A percentile compares a stretch with the other conserved stretches of the same genome.
Conservation (phyloP, 306 rosid genomes). For the Comarum palustre region DNA sequence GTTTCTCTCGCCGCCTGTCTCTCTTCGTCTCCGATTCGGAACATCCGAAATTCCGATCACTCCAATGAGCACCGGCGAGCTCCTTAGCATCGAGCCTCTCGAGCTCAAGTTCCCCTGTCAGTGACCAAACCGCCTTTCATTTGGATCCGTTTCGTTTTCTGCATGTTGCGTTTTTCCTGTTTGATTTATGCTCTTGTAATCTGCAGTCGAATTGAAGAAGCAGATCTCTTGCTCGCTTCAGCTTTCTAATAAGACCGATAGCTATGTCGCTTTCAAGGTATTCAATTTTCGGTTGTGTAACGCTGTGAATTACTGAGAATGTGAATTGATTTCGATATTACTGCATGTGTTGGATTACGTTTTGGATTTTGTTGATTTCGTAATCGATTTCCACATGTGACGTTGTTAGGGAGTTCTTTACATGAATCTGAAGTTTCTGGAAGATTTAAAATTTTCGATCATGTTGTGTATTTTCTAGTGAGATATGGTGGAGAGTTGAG, state of each 20-base stretch:
- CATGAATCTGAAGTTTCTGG: background rate
- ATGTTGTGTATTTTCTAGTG: background rate
- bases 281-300: background rate
- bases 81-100: constrained; percentile 77
- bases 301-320: background rate
- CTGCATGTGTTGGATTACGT: background rate
- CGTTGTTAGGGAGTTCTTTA: background rate
- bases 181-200: background rate
- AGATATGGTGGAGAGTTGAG: background rate
- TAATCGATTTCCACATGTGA: background rate
- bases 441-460: background rate
- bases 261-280: constrained; percentile 87
- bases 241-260: constrained; percentile 78
- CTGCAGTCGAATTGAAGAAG: constrained; percentile 78
- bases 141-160: constrained; percentile 29
- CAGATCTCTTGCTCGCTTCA: constrained; percentile 91
- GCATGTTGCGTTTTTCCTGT: background rate
- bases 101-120: constrained; percentile 80
- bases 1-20: constrained; percentile 39
- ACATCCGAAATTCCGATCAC: constrained; percentile 14
- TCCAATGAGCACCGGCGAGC: constrained; percentile 76
- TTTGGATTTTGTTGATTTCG: background rate
- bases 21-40: background rate
- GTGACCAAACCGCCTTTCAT: constrained; percentile 18
- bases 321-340: background rate